phyloP scores from a whole-genome alignment of 306 rosid genomes.

The Quillaja saponaria region DNA sequence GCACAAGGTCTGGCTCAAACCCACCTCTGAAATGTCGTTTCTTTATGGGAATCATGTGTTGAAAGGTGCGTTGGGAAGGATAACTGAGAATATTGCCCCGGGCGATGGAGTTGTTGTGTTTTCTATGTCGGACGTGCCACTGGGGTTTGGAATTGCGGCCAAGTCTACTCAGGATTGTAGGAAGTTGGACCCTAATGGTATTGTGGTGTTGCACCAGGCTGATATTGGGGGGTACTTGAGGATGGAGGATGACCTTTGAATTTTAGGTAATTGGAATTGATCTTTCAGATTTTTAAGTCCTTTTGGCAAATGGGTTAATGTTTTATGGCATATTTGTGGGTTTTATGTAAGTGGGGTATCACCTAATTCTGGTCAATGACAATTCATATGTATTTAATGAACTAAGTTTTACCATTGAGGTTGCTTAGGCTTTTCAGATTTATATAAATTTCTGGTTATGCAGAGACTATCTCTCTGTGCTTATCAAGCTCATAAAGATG shows the following conservation, averaged over 20 bases:
- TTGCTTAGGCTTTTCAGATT: no score
- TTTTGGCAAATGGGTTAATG: no score
- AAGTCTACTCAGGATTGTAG: constrained; percentile 92
- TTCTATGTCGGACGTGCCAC: constrained; percentile 83
- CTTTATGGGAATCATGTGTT: constrained; percentile 82
- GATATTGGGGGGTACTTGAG: constrained; percentile 94
- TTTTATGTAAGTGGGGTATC: no score
- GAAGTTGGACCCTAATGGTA: constrained; percentile 89
- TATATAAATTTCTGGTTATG: no score
- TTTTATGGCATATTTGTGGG: no score
- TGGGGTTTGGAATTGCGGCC: constrained; percentile 88
- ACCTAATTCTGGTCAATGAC: no score
- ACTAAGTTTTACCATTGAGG: no score
- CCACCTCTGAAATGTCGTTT: constrained; percentile 83
- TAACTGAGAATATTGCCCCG: constrained; percentile 66
- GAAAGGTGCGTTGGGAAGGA: constrained; percentile 83
- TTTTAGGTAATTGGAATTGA: background rate
- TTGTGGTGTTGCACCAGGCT: constrained; percentile 81
- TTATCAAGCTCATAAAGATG: no score
- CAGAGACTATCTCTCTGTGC: no score
- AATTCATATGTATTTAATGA: no score
- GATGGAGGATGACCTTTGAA: constrained; percentile 89
- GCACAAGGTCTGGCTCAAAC: constrained; percentile 94
- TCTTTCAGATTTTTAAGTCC: no score
- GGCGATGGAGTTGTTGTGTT: constrained; percentile 92